Base-by-base conservation (phyloP, 768 basidiomycete genomes). In the Tricholoma furcatifolium region DNA sequence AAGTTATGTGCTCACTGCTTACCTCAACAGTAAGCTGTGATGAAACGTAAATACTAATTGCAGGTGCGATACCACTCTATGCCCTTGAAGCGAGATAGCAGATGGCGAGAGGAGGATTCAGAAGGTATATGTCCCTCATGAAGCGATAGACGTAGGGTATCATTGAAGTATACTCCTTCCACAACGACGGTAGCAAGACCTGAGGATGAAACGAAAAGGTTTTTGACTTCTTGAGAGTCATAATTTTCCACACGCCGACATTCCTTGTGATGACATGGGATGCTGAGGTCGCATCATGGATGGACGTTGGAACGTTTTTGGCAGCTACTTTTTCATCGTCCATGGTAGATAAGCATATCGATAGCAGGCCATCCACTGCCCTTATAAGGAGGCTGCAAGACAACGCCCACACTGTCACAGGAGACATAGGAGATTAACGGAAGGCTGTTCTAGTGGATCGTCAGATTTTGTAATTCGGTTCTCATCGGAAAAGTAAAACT, bases 11-110 rank as follows among this genome's bases (percentile, higher is more conserved):
- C 11, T 9, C 11, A n/a, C n/a, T n/a, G 23, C 51, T 8, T 50
- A 59, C 54, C 43, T 55, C 47, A 9, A 50, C 21, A 43, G 35
- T 56, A 10, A 59, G 51, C 14, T 44, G 58, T 2, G 54, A 53
- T 4, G 58, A 53, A 15, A 59, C 53, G 17, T 59, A 54, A 11
- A 59, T 49, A 2, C 8, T 47, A 5, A 59, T 54, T 21, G 51
- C 58, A 53, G 58, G 58, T 46, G 56, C 58, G 8, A 59, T 47
- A 1, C 43, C 55, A 21, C 48, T 56, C 58, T 55, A 59, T 7
- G 36, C 52, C 12, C 55, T 53, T 14, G 48, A 45, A 9, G 31
- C 31, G 12, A 59, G 20, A 38, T 46, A 56, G 6, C 56, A 23
- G 17, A 53, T 17, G 11, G 56, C 55, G 27, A 59, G 49, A 15